phyloP scores from a whole-genome alignment of 192 early-diverging fungal genomes.

The Podila clonocystis region DNA sequence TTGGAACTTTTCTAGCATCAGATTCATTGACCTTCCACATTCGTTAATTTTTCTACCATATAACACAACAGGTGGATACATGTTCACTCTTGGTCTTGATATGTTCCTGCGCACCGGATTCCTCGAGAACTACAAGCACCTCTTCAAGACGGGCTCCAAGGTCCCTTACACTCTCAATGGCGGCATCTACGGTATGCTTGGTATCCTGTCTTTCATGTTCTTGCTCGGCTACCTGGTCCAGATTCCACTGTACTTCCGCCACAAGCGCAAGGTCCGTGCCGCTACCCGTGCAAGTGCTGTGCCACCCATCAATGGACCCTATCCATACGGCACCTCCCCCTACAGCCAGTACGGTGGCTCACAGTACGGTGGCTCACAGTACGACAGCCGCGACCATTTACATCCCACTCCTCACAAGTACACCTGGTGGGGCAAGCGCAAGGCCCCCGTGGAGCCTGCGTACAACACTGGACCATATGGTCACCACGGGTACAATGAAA shows the following conservation, averaged over 20 bases:
- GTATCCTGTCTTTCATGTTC: slow-evolving; percentile 23
- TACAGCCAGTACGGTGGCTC: slow-evolving; percentile 2
- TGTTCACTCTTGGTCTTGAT: slow-evolving; percentile 25
- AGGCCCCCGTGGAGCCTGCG: background rate
- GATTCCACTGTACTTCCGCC: slow-evolving; percentile 12
- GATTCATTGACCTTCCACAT: background rate
- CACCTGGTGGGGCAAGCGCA: slow-evolving; percentile 29
- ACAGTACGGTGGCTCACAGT: slow-evolving; percentile 13
- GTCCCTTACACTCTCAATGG: slow-evolving; percentile 20
- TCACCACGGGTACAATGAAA: slow-evolving; percentile 2
- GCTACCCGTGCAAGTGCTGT: slow-evolving; percentile 5
- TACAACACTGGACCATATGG: background rate
- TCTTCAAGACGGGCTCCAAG: slow-evolving; percentile 9
- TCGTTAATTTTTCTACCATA: background rate
- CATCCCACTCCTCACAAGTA: slow-evolving; percentile 1
- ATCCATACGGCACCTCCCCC: slow-evolving; percentile 5
- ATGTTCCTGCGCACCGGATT: slow-evolving; percentile 32
- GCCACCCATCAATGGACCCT: slow-evolving; percentile 6
- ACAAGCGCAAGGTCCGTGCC: slow-evolving; percentile 8
- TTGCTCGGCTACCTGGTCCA: slow-evolving; percentile 23
- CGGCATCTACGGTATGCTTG: slow-evolving; percentile 29
- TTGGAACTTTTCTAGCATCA: background rate
- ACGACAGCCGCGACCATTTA: slow-evolving; percentile 18
- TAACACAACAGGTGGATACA: slow-evolving; percentile 13
- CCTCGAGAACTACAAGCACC: slow-evolving; percentile 25